Evolutionary conservation across 495 filamentous ascomycete genomes (phyloP).

Genomic region (Hypomontagnella submonticulosa): DNA sequence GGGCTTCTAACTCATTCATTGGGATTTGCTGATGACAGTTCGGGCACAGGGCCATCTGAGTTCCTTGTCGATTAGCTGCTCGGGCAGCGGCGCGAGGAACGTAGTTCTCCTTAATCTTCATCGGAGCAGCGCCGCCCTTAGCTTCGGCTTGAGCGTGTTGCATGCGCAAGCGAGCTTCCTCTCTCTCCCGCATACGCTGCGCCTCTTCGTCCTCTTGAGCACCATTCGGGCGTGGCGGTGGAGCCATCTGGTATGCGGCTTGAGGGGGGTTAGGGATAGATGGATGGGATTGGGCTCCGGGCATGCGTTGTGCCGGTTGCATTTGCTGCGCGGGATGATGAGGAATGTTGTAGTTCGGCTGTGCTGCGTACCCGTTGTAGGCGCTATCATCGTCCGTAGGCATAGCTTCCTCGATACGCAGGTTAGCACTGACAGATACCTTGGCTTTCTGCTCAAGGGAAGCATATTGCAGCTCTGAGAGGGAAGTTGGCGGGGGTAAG

Average conservation of each 20-base stretch:
- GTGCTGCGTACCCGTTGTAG: constrained; percentile 66
- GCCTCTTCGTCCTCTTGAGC: constrained; percentile 73
- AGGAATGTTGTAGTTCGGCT: constrained; percentile 46
- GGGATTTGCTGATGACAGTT: constrained; percentile 94
- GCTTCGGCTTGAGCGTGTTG: constrained; percentile 83
- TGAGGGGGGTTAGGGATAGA: constrained; percentile 52
- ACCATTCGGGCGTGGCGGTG: constrained; percentile 41
- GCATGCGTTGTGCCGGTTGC: constrained; percentile 26
- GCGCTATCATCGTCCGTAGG: constrained; percentile 76
- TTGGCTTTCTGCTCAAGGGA: constrained; percentile 94
- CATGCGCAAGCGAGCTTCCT: constrained; percentile 74
- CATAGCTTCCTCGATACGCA: constrained; percentile 96
- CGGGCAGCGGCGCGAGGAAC: constrained; percentile 84
- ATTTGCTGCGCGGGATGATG: constrained; percentile 46
- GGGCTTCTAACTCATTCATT: constrained; percentile 85
- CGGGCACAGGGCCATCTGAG: constrained; percentile 82
- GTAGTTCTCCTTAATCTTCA: constrained; percentile 94
- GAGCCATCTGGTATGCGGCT: constrained; percentile 50
- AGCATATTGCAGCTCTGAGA: constrained; percentile 90
- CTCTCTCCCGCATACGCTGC: constrained; percentile 72
- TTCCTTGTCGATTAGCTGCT: constrained; percentile 68
- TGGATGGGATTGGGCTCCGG: constrained; percentile 49
- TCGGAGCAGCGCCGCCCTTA: constrained; percentile 73
- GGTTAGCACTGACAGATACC: constrained; percentile 80
- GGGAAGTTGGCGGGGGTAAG: constrained; percentile 87